These are phyloP conservation scores for Euphrasia confusa DNA, from an alignment of 257 asterid species.

Conservation along the genomic window DNA sequence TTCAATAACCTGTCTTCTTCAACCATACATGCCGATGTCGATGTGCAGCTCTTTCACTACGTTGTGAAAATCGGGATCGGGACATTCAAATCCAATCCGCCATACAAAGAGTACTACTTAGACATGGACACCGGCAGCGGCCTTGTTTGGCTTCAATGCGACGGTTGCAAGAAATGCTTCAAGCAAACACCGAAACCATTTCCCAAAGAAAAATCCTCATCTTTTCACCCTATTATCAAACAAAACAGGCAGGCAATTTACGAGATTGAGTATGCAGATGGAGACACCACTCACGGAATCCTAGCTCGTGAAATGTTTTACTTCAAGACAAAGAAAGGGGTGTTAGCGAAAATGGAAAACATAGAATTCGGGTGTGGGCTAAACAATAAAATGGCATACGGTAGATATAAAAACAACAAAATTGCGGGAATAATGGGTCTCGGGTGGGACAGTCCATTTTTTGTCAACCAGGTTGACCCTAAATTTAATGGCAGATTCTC, in stretches of 20 bases:
- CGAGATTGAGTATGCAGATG: conserved; percentile 9
- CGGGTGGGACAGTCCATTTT: no score
- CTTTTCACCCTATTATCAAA: conserved; percentile 12
- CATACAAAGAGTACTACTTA: conserved; percentile 23
- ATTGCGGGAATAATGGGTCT: no score
- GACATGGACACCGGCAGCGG: conserved; percentile 16
- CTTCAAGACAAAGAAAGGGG: conserved; percentile 11
- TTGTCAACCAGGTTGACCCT: no score
- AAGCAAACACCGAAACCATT: conserved; percentile 24
- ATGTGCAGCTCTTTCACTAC: conserved; percentile 7
- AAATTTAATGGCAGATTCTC: no score
- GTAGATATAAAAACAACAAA: conserved; percentile 12
- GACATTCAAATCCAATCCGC: conserved; percentile 22
- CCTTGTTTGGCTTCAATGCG: conserved; percentile 23
- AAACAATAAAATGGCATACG: conserved; percentile 13
- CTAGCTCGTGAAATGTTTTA: conserved; percentile 22
- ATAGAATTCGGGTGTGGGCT: conserved; percentile 23
- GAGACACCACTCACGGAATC: conserved; percentile 21
- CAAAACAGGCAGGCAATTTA: no score
- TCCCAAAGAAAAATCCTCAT: conserved; percentile 24
- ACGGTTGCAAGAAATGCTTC: conserved; percentile 26
- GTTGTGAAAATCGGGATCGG: conserved; percentile 22
- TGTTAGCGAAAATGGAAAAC: conserved; percentile 20
- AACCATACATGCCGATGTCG: not conserved
- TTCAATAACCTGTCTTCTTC: not conserved